These are phyloP conservation scores for Phytophthora pini DNA, from an alignment of 352 stramenopile species.

Conservation along the genomic window DNA sequence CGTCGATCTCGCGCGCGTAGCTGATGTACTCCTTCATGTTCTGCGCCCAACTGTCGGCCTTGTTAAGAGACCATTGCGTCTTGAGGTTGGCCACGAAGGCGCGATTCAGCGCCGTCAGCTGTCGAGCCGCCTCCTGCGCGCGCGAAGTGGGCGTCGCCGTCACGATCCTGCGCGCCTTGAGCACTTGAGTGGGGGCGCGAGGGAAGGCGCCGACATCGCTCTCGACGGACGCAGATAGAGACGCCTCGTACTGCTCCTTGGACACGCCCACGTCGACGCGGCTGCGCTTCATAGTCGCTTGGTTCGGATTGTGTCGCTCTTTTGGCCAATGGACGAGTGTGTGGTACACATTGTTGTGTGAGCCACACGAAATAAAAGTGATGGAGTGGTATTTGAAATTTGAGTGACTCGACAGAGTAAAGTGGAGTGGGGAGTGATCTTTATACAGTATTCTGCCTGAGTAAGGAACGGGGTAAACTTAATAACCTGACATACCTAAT, in stretches of 20 bases:
- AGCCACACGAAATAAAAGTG: too few relatives aligned
- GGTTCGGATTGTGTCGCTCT: not conserved
- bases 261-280: conserved; percentile 73
- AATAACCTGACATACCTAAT: too few relatives aligned
- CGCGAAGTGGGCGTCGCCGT: conserved; percentile 30
- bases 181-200: conserved; percentile 53
- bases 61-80: conserved; percentile 72
- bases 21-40: conserved; percentile 85
- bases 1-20: conserved; percentile 69
- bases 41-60: conserved; percentile 65
- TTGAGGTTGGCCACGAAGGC: conserved; percentile 68
- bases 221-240: conserved; percentile 12
- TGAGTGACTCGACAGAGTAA: too few relatives aligned
- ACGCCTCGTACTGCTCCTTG: conserved; percentile 76
- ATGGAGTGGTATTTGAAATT: too few relatives aligned
- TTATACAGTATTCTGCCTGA: too few relatives aligned
- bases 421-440: too few relatives aligned
- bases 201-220: conserved; percentile 26
- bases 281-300: conserved; percentile 63
- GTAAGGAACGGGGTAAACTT: too few relatives aligned
- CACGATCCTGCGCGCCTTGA: conserved; percentile 58
- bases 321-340: too few relatives aligned
- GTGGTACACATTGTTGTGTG: too few relatives aligned
- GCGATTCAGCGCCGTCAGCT: conserved; percentile 75
- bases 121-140: conserved; percentile 51